phyloP scores from a whole-genome alignment of 2,329 filamentous ascomycete species.

The Pseudogymnoascus sp. region DNA sequence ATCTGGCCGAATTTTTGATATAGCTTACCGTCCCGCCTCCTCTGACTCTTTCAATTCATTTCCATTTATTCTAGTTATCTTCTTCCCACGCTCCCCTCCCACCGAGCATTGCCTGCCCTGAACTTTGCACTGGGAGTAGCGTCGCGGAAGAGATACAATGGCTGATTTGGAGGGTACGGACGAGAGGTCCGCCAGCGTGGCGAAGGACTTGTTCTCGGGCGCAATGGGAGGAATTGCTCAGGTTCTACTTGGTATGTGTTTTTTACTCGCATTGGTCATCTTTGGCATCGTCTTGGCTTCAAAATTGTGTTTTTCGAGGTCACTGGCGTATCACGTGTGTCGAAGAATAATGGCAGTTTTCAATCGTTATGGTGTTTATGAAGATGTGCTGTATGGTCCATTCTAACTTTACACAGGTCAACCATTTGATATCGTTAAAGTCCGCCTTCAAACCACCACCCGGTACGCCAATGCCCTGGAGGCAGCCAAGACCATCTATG shows the following conservation, averaged over 20 bases:
- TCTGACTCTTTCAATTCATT: conserved; percentile 3
- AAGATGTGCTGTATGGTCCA: conserved; percentile 3
- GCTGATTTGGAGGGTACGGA: background rate
- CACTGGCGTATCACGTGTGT: background rate
- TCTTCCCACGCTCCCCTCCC: conserved; percentile 4
- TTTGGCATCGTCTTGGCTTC: background rate
- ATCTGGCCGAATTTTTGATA: conserved; percentile 8
- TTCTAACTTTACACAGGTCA: conserved; percentile 41
- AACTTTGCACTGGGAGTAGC: conserved; percentile 5
- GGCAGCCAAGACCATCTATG: conserved; percentile 75
- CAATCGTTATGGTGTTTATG: conserved; percentile 7
- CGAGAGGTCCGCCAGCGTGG: conserved; percentile 1
- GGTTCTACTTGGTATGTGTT: conserved; percentile 72
- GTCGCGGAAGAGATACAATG: conserved; percentile 7
- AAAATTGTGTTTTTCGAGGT: background rate
- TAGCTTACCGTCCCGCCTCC: background rate
- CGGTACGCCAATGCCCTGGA: conserved; percentile 73
- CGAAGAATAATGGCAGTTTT: background rate
- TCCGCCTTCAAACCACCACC: conserved; percentile 82
- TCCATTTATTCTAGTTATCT: background rate
- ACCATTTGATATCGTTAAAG: conserved; percentile 89
- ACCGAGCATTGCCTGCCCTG: background rate
- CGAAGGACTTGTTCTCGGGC: conserved; percentile 83
- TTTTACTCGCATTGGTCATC: conserved; percentile 2
- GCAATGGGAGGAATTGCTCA: conserved; percentile 89